Evolutionary conservation across 2,329 filamentous ascomycete species (phyloP), one percentile per base, ranked within the genome.

Genomic region (Paracamarosporium sp.): DNA sequence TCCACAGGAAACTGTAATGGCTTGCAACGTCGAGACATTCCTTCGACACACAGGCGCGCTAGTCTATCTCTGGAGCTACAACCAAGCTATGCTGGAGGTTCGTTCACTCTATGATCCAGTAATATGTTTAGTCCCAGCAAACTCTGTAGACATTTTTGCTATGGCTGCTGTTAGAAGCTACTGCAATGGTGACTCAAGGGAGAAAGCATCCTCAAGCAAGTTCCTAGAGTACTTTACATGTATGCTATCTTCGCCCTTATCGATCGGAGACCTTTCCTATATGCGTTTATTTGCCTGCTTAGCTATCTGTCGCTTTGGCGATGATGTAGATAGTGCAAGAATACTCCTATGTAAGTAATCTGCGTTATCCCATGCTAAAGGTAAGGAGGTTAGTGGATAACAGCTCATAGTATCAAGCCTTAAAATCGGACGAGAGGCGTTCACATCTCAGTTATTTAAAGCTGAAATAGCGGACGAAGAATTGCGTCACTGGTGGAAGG

Each of bases 81-180:
- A 56, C 8, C 47, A 61, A 31, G 55, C 55, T 31, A 17, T 48
- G 28, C 28, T 31, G 25, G 13, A 59, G 30, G 40, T 63, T 6
- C 36, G 41, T n/a, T 52, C 46, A 36, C 35, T 61, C 13, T 63
- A 61, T 36, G 38, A 52, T 31, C 28, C 43, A 36, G n/a, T 40
- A 47, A 36, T 17, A 40, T 36, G 35, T 28, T 55, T 50, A 4
- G 53, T 31, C 28, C 45, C 28, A 24, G 24, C 47, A 20, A 9
- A 36, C 24, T 7, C 45, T n/a, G 40, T 44, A 6, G 56, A 63
- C 33, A 36, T 59, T 13, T 63, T 56, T 57, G 50, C 57, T 22
- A 58, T 61, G 51, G 40, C 58, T 36, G 56, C 56, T 41, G 45
- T 59, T 24, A 56, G 61, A 12, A 56, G 41, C 31, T 57, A 61